Conservation (phyloP, 768 basidiomycete genomes). For the Suillus clintonianus region DNA sequence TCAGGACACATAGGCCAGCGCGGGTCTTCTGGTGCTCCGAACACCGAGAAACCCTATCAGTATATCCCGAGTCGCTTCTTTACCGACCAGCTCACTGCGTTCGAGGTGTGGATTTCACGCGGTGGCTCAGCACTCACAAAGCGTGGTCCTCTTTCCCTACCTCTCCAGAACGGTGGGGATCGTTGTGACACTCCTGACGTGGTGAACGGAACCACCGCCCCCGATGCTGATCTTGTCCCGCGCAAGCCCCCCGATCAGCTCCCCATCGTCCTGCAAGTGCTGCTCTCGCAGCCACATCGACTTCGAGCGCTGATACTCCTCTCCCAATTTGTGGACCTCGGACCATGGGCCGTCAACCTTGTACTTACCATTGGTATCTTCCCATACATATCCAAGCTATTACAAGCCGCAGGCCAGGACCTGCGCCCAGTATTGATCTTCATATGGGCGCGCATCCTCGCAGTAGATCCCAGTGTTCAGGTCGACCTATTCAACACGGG, state of each 20-base stretch:
- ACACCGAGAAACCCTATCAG: slow-evolving; percentile 52
- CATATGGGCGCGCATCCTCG: slow-evolving; percentile 97
- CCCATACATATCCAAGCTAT: slow-evolving; percentile 94
- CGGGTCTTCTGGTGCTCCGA: slow-evolving; percentile 25
- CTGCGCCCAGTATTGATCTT: slow-evolving; percentile 97
- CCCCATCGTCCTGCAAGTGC: slow-evolving; percentile 95
- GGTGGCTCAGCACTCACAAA: slow-evolving; percentile 85
- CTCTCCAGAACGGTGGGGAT: slow-evolving; percentile 43
- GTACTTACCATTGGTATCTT: slow-evolving; percentile 97
- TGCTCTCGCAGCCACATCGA: slow-evolving; percentile 94
- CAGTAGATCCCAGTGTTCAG: slow-evolving; percentile 93
- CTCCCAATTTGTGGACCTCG: slow-evolving; percentile 96
- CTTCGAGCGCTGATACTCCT: slow-evolving; percentile 93
- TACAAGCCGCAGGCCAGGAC: slow-evolving; percentile 93
- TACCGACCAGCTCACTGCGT: slow-evolving; percentile 93
- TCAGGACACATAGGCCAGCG: slow-evolving; percentile 22
- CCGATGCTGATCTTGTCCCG: slow-evolving; percentile 59
- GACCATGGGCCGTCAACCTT: slow-evolving; percentile 97
- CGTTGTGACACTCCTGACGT: slow-evolving; percentile 26
- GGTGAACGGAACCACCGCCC: slow-evolving; percentile 11
- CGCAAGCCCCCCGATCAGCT: slow-evolving; percentile 96
- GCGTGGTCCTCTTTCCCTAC: slow-evolving; percentile 73
- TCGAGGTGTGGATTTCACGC: slow-evolving; percentile 97
- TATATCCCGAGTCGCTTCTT: slow-evolving; percentile 93
- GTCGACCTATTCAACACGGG: slow-evolving; percentile 80